These are phyloP conservation scores for Xylaria sp. DNA, from an alignment of 2,329 filamentous ascomycete species.

Conservation along the genomic window DNA sequence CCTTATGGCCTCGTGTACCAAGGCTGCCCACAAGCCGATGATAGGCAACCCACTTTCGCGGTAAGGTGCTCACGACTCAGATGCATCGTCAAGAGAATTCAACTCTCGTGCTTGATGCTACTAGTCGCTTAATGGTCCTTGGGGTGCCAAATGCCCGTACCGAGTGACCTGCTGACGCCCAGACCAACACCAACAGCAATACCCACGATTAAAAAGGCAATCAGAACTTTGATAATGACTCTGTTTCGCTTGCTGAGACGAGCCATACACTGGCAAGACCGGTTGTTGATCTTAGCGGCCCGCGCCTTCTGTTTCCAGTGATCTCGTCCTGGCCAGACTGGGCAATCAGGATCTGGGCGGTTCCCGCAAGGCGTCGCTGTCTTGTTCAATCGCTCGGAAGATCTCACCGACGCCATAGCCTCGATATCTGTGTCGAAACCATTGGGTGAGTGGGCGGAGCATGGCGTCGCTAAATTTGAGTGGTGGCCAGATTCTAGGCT, in stretches of 20 bases:
- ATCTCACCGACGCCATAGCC: slow-evolving; percentile 49
- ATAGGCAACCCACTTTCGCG: neutral
- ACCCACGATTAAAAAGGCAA: slow-evolving; percentile 55
- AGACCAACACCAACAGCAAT: slow-evolving; percentile 59
- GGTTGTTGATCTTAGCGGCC: slow-evolving; percentile 54
- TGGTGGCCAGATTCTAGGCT: slow-evolving; percentile 36
- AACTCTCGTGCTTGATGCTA: neutral
- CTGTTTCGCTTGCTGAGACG: slow-evolving; percentile 56
- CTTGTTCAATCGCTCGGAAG: slow-evolving; percentile 42
- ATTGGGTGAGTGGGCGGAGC: slow-evolving; percentile 46
- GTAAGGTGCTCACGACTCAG: neutral
- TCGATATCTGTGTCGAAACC: slow-evolving; percentile 63
- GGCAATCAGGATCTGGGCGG: slow-evolving; percentile 51
- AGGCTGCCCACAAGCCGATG: neutral
- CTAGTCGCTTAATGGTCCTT: slow-evolving; percentile 27
- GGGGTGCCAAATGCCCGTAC: slow-evolving; percentile 60
- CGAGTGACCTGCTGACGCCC: slow-evolving; percentile 63
- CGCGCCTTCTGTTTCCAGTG: slow-evolving; percentile 64
- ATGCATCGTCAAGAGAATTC: neutral
- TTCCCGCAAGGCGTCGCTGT: slow-evolving; percentile 36
- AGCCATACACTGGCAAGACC: slow-evolving; percentile 56
- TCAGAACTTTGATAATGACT: slow-evolving; percentile 57
- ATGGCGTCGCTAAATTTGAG: slow-evolving; percentile 49
- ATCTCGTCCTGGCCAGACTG: slow-evolving; percentile 62
- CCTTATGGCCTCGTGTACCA: neutral